phyloP scores from a whole-genome alignment of 257 asterid species.

The Solanum boliviense region DNA sequence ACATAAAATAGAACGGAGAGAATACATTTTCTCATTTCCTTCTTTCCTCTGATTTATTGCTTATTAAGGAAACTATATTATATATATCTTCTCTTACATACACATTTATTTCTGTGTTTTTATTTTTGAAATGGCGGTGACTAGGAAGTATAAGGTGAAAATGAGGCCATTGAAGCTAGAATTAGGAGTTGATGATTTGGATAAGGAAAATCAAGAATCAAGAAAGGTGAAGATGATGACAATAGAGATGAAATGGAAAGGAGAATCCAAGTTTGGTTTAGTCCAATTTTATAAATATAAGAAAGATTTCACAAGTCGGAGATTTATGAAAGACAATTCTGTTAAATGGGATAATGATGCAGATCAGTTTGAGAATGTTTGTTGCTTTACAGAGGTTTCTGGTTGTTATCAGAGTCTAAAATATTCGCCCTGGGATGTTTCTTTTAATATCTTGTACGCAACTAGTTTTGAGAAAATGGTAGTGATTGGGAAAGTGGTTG shows the following conservation, averaged over 20 bases:
- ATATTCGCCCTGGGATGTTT: conserved; percentile 39
- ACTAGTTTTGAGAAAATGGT: conserved; percentile 31
- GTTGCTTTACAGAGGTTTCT: conserved; percentile 28
- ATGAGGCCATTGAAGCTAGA: conserved; percentile 35
- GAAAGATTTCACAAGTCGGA: conserved; percentile 6
- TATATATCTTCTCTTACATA: background rate
- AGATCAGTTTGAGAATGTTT: conserved; percentile 50
- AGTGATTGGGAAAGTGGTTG: conserved; percentile 39
- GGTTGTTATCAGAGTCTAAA: conserved; percentile 9
- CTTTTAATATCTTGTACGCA: conserved; percentile 29
- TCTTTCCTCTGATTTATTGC: background rate
- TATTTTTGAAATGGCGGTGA: conserved; percentile 24
- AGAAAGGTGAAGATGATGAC: conserved; percentile 14
- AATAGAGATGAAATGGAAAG: conserved; percentile 54
- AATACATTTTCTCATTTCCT: background rate
- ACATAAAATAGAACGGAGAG: background rate
- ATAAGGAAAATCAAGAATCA: background rate
- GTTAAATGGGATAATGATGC: conserved; percentile 36
- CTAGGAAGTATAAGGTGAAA: conserved; percentile 47
- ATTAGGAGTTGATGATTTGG: conserved; percentile 4
- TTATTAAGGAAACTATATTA: background rate
- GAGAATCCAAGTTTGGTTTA: conserved; percentile 41
- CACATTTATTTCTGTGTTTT: background rate
- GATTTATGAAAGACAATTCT: conserved; percentile 17
- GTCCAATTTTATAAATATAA: conserved; percentile 27